Evolutionary conservation across 2,329 filamentous ascomycete species (phyloP).

Genomic region (Xylaria multiplex): DNA sequence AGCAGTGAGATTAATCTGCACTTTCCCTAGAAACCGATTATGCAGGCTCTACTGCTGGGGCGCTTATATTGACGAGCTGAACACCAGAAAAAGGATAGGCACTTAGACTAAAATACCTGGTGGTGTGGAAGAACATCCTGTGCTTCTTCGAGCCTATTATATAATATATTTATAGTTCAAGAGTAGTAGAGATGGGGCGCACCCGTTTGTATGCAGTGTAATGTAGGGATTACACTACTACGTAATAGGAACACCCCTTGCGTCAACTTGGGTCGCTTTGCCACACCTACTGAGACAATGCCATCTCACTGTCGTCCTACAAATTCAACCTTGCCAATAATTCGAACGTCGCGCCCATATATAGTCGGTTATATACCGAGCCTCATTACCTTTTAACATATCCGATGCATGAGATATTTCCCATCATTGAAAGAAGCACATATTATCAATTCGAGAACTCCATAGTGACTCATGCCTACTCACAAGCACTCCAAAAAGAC

Average conservation of each 20-base stretch:
- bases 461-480: background rate
- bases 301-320: background rate
- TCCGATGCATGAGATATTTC: background rate
- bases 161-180: background rate
- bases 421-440: background rate
- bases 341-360: background rate
- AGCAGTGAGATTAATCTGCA: background rate
- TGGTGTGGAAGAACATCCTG: background rate
- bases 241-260: background rate
- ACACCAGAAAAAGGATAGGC: background rate
- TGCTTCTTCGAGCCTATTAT: background rate
- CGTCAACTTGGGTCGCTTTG: background rate
- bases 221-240: too few relatives aligned
- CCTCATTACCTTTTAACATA: background rate
- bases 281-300: background rate
- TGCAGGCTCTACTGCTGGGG: conserved; percentile 10
- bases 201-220: too few relatives aligned
- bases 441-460: background rate
- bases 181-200: too few relatives aligned
- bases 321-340: too few relatives aligned
- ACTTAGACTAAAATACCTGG: background rate
- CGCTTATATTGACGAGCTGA: conserved; percentile 1
- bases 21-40: background rate
- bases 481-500: background rate
- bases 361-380: background rate